phyloP scores from a whole-genome alignment of 176 grass and related monocot species.

The Metroxylon sagu region DNA sequence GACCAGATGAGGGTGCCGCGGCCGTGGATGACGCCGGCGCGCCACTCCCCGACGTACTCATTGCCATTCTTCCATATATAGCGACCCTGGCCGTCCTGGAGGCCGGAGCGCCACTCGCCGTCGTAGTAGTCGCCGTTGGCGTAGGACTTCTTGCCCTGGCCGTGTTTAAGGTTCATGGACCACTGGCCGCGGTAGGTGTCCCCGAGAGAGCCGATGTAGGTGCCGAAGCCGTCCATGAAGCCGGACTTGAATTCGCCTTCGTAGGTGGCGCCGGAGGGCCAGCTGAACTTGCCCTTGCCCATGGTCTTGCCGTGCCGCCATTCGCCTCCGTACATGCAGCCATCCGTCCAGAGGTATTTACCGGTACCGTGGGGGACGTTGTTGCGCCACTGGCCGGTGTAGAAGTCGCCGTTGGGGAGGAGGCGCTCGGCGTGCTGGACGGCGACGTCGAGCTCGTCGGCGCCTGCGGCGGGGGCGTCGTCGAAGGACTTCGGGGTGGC shows the following conservation, averaged over 20 bases:
- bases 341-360: constrained; percentile 73
- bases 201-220: constrained; percentile 52
- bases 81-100: constrained; percentile 54
- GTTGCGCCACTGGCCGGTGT: constrained; percentile 36
- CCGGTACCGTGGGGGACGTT: constrained; percentile 46
- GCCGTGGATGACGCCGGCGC: constrained; percentile 18
- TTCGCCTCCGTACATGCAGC: constrained; percentile 70
- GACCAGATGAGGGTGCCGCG: constrained; percentile 6
- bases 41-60: constrained; percentile 74
- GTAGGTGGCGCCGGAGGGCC: constrained; percentile 70
- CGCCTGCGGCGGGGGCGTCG: not conserved
- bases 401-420: constrained; percentile 59
- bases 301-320: constrained; percentile 50
- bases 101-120: constrained; percentile 58
- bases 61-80: constrained; percentile 71
- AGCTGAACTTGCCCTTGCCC: constrained; percentile 68
- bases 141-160: constrained; percentile 64
- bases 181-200: constrained; percentile 64
- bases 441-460: constrained; percentile 2
- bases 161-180: constrained; percentile 68
- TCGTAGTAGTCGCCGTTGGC: constrained; percentile 65
- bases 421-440: constrained; percentile 34
- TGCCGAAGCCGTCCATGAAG: constrained; percentile 64
- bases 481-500: too few relatives aligned
- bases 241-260: constrained; percentile 62